These are phyloP conservation scores for Phlebopus sp. DNA, from an alignment of 1,284 basidiomycete species.

Conservation along the genomic window DNA sequence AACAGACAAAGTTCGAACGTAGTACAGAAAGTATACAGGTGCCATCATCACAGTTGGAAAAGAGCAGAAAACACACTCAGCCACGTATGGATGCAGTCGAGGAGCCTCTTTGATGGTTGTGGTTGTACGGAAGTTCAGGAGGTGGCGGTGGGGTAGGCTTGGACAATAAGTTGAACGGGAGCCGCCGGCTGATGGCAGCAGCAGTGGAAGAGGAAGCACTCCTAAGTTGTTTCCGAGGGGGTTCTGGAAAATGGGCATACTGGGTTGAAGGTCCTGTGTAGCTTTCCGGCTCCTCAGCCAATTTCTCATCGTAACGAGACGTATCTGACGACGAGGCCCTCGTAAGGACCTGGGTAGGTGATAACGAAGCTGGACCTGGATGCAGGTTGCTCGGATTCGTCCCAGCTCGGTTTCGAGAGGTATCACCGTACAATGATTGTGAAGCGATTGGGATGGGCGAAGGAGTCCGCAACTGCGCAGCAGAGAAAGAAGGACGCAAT, in stretches of 20 bases:
- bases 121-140: conserved; percentile 19
- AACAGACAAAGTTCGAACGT: conserved; percentile 18
- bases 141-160: conserved; percentile 37
- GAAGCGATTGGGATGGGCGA: conserved; percentile 35
- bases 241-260: conserved; percentile 69
- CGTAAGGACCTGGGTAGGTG: conserved; percentile 41
- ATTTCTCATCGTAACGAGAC: conserved; percentile 37
- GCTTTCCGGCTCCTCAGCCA: conserved; percentile 45
- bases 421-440: conserved; percentile 41
- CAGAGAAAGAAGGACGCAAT: conserved; percentile 71
- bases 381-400: conserved; percentile 53
- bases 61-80: conserved; percentile 11
- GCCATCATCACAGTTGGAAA: background rate
- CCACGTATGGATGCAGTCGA: conserved; percentile 33
- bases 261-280: conserved; percentile 64
- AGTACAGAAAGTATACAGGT: conserved; percentile 16
- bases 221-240: conserved; percentile 39
- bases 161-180: conserved; percentile 64
- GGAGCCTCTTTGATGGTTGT: conserved; percentile 31
- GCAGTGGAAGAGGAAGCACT: conserved; percentile 37
- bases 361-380: conserved; percentile 32
- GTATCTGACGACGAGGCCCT: conserved; percentile 51
- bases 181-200: conserved; percentile 51
- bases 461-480: conserved; percentile 64
- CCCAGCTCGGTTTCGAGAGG: conserved; percentile 58